phyloP scores from a whole-genome alignment of 768 basidiomycete genomes.

The Guyanaporus albipodus region DNA sequence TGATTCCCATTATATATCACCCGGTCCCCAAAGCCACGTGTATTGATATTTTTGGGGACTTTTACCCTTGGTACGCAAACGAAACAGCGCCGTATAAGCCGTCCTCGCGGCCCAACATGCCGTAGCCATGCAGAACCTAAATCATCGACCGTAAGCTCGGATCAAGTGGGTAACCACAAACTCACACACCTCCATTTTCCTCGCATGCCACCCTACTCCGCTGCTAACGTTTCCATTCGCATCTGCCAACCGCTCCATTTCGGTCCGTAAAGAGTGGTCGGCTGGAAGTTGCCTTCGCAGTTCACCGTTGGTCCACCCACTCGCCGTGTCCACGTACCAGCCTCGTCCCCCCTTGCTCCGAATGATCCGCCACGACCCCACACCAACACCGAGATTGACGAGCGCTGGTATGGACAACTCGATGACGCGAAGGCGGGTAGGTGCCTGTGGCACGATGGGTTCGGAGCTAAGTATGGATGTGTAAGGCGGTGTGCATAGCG shows the following conservation, averaged over 20 bases:
- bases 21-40: neutral
- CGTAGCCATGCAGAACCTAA: conserved; percentile 81
- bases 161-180: neutral
- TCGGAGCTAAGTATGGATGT: conserved; percentile 48
- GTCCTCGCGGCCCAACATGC: conserved; percentile 89
- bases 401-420: conserved; percentile 77
- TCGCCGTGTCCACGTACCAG: conserved; percentile 91
- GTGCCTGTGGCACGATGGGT: conserved; percentile 33
- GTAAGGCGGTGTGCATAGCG: conserved; percentile 77
- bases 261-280: conserved; percentile 64
- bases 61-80: conserved; percentile 86
- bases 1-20: neutral
- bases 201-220: conserved; percentile 90
- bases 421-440: conserved; percentile 79
- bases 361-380: conserved; percentile 84
- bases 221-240: conserved; percentile 89
- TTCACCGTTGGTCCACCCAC: conserved; percentile 64
- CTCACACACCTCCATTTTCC: conserved; percentile 93
- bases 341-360: conserved; percentile 89
- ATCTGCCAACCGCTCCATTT: conserved; percentile 68
- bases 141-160: neutral
- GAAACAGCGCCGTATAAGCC: conserved; percentile 93
- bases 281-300: conserved; percentile 55
- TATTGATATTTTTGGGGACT: neutral
- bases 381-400: conserved; percentile 69